Evolutionary conservation across 805 yeast genomes (phyloP), one percentile per base, ranked within the genome.

Genomic region (Lachancea nothofagi): DNA sequence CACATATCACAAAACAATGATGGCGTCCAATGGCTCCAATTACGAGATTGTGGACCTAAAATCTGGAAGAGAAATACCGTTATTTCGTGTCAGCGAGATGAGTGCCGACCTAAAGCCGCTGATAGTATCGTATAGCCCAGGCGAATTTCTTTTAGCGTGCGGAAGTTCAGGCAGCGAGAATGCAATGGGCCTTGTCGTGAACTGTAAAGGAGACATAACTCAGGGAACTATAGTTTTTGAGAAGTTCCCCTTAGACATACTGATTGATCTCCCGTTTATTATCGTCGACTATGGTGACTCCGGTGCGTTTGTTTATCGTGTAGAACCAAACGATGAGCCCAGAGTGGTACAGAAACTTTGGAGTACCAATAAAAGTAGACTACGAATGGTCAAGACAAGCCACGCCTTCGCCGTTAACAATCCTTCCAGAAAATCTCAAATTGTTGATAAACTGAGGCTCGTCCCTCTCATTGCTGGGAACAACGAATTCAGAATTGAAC

Each of bases 131-230:
- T 53, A 53, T 26, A 44, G 45, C 30, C 19, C 38, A 3, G 24
- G 37, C 7, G 54, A 53, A 26, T 53, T 56, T 41, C 32, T 59
- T 13, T 54, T 61, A 4, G 49, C 62, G 0, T 62, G 65, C 7
- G 64, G 65, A 2, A 45, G 42, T 2, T 38, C 51, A 3, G 29
- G 33, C 13, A 49, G 46, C 2, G 57, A 55, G 31, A 50, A 46
- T 19, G 51, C 62, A 2, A 59, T 61, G 55, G 59, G 54, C 3
- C 47, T 61, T n/a, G 50, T 57, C 4, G 49, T 61, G 3, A 53
- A 57, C 40, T 45, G 49, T 37, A 24, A 48, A 4, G 65, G 65
- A 23, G 61, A 59, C 33, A 55, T 59, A 7, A 53, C 53, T 5
- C 56, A 55, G 26, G 60, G 59, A 9, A 57, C 62, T 6, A 43